Percentiles rank a stretch among this genome's conserved stretches.
Conservation (phyloP, 257 asterid species). For the Capsicum chinense region DNA sequence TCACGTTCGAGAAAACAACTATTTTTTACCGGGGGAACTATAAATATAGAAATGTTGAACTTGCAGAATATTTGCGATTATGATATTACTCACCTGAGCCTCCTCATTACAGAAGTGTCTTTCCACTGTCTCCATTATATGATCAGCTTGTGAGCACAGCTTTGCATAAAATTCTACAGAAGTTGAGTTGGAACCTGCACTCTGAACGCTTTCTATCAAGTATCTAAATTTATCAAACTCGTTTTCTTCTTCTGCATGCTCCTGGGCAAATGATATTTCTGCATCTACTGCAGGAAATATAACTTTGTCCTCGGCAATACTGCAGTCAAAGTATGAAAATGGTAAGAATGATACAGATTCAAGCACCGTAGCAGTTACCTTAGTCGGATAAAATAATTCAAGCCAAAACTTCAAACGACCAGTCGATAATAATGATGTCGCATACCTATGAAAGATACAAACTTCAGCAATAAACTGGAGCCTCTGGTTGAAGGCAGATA, state of each 20-base stretch:
- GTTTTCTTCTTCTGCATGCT: conserved; percentile 95
- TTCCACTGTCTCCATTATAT: conserved; percentile 79
- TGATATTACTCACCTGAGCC: conserved; percentile 61
- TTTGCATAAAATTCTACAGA: conserved; percentile 82
- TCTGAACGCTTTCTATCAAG: conserved; percentile 84
- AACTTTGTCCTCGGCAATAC: conserved; percentile 98
- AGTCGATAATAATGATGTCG: neutral
- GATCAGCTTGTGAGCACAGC: conserved; percentile 91
- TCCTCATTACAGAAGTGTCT: conserved; percentile 90
- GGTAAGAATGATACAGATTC: conserved; percentile 2
- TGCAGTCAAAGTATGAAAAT: conserved; percentile 47
- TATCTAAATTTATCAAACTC: conserved; percentile 86
- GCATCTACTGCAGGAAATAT: conserved; percentile 93
- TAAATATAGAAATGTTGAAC: neutral
- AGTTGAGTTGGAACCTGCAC: conserved; percentile 82
- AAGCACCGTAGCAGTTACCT: conserved; percentile 6
- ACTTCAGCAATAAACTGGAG: conserved; percentile 98
- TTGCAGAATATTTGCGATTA: conserved; percentile 19
- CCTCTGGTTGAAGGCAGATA: conserved; percentile 72
- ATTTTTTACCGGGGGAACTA: neutral
- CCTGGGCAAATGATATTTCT: conserved; percentile 88
- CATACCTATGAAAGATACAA: conserved; percentile 93
- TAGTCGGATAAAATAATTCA: neutral
- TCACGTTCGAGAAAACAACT: conserved; percentile 33
- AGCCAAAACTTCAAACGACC: conserved; percentile 1